Base-by-base conservation (phyloP, 176 grass and related monocot species). In the Luzula sylvatica region DNA sequence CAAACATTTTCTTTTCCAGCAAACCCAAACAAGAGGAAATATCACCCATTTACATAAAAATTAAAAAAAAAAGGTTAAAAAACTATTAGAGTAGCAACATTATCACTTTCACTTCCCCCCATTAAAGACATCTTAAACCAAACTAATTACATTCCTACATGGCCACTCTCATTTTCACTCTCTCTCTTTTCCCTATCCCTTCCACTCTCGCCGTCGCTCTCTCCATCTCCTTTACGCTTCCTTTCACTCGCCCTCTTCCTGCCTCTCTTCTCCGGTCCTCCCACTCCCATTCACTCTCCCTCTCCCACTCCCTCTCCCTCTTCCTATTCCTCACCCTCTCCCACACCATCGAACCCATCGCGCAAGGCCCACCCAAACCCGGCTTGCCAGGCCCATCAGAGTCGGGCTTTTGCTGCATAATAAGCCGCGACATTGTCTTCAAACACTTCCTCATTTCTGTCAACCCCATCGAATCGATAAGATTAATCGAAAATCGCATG, bases 341-440 rank as follows among this genome's bases (percentile, higher is more conserved):
- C 79, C 20, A 18, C 73, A n/a, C n/a, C 52, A 57, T 59, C 4
- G 82, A 80, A 53, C 63, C 77, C 42, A 53, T 76, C 8, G 58
- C 55, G 18, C 41, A 56, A 15, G n/a, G n/a, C n/a, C n/a, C n/a
- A n/a, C n/a, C n/a, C n/a, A n/a, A n/a, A n/a, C n/a, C n/a, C n/a
- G n/a, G 55, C 19, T 76, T 70, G 18, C 58, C 78, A 30, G 61
- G 57, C 38, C 79, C 87, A 56, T 78, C 80, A 13, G 66, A 72
- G n/a, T n/a, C n/a, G n/a, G n/a, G 67, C 55, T 86, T 96, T 29
- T 96, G 90, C 48, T 89, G 84, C 90, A 96, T 96, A 66, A 96
- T 96, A 27, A 96, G 67, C 13, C 84, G 78, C 0, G 90, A 84
- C 90, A 96, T 96, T 28, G 85, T 96, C 64, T 96, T 96, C 47